A percentile compares a stretch with the other conserved stretches of the same genome.
Conservation (phyloP, 345 rosid species). For the Lumnitzera littorea region DNA sequence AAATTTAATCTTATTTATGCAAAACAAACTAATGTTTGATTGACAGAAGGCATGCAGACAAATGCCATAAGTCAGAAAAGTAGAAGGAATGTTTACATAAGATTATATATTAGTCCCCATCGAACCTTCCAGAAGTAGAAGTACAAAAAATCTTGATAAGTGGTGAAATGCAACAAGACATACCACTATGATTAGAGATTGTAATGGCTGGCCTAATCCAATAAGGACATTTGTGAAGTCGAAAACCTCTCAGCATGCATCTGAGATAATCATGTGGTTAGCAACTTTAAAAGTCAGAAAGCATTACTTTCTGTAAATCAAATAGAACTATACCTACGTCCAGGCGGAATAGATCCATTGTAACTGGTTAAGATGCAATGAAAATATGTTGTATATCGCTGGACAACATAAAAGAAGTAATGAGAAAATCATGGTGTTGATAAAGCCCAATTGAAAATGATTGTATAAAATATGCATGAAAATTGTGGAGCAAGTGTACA, state of each 20-base stretch:
- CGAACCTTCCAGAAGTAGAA: background rate
- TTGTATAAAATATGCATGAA: background rate
- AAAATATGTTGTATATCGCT: slow-evolving; percentile 87
- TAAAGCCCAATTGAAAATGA: background rate
- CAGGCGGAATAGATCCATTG: slow-evolving; percentile 61
- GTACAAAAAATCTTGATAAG: background rate
- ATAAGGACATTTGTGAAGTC: slow-evolving; percentile 81
- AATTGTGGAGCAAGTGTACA: slow-evolving; percentile 10
- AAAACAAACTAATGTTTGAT: too few relatives aligned
- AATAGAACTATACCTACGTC: slow-evolving; percentile 51
- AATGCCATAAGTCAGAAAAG: too few relatives aligned
- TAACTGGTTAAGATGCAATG: slow-evolving; percentile 45
- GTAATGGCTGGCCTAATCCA: slow-evolving; percentile 92
- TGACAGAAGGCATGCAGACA: too few relatives aligned
- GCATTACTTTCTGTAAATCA: background rate
- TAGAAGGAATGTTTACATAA: too few relatives aligned
- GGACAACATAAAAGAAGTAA: slow-evolving; percentile 9
- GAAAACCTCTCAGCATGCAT: slow-evolving; percentile 93
- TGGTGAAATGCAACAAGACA: slow-evolving; percentile 4
- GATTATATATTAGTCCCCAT: background rate
- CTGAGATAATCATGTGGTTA: slow-evolving; percentile 26
- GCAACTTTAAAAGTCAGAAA: background rate
- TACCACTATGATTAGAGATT: slow-evolving; percentile 74
- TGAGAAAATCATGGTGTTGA: slow-evolving; percentile 12
- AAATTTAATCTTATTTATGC: too few relatives aligned